These are phyloP conservation scores for Thalassiosira allenii DNA, from an alignment of 352 stramenopile species.

Conservation along the genomic window DNA sequence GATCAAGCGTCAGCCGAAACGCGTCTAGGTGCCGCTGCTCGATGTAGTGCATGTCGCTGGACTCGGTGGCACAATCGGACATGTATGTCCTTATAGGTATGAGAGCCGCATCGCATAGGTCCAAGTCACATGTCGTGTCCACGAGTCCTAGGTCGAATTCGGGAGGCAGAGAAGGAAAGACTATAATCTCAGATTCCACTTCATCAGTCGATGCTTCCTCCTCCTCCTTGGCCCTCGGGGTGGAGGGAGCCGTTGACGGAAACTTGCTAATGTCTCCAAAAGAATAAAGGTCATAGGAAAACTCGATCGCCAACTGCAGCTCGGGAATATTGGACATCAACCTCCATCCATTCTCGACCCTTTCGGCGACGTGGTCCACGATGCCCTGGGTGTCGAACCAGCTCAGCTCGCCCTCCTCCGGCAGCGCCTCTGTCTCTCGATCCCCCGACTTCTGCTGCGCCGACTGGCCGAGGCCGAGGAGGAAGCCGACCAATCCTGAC, in stretches of 20 bases:
- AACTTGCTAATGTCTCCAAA: constrained; percentile 67
- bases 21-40: constrained; percentile 22
- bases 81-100: constrained; percentile 43
- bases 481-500: too few relatives aligned
- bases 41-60: constrained; percentile 9
- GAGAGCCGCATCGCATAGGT: constrained; percentile 26
- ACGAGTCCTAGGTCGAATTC: constrained; percentile 28
- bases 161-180: constrained; percentile 31
- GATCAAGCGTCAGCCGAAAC: constrained; percentile 17
- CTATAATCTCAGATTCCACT: not conserved
- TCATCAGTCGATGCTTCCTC: not conserved
- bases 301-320: constrained; percentile 51
- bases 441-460: too few relatives aligned
- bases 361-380: constrained; percentile 35
- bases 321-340: constrained; percentile 31
- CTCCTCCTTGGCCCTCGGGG: not conserved
- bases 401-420: constrained; percentile 22
- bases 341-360: constrained; percentile 26
- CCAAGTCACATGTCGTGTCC: not conserved
- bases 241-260: constrained; percentile 10
- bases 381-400: constrained; percentile 19
- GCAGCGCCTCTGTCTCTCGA: constrained; percentile 16
- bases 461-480: too few relatives aligned
- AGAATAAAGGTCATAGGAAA: constrained; percentile 74
- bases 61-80: constrained; percentile 4